A percentile compares a stretch with the other conserved stretches of the same genome.
phyloP scores from a whole-genome alignment of 1,284 basidiomycete genomes.

The Puccinia polysora region DNA sequence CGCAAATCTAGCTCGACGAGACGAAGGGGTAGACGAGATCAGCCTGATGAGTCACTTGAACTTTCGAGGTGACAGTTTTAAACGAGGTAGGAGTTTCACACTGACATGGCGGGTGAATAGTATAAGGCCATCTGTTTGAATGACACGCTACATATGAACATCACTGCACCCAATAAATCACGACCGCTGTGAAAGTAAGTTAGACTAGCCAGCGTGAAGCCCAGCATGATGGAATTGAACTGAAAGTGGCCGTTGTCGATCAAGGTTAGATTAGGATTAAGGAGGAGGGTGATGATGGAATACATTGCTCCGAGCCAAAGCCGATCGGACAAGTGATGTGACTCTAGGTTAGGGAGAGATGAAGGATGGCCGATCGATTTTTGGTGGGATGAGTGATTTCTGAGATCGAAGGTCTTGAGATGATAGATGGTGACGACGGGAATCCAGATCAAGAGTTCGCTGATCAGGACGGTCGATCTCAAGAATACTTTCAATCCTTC shows the following conservation, averaged over 20 bases:
- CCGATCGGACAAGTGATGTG: background rate
- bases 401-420: slow-evolving; percentile 57
- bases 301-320: slow-evolving; percentile 11
- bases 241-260: slow-evolving; percentile 92
- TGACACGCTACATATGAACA: slow-evolving; percentile 73
- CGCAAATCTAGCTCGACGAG: slow-evolving; percentile 56
- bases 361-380: background rate
- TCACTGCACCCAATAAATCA: slow-evolving; percentile 72
- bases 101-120: slow-evolving; percentile 73
- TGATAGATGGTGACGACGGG: slow-evolving; percentile 32
- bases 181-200: slow-evolving; percentile 65
- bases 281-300: background rate
- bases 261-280: slow-evolving; percentile 66
- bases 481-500: slow-evolving; percentile 45
- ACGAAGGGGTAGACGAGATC: background rate
- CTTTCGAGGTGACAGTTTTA: background rate
- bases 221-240: slow-evolving; percentile 80
- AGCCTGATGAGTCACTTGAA: background rate
- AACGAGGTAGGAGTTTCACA: background rate
- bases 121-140: slow-evolving; percentile 97
- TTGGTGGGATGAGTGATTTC: background rate
- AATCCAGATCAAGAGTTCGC: slow-evolving; percentile 38
- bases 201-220: slow-evolving; percentile 67
- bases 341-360: background rate
- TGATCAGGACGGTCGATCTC: slow-evolving; percentile 45